Conservation (phyloP, 192 early-diverging fungal species). For the Linnemannia zychae region DNA sequence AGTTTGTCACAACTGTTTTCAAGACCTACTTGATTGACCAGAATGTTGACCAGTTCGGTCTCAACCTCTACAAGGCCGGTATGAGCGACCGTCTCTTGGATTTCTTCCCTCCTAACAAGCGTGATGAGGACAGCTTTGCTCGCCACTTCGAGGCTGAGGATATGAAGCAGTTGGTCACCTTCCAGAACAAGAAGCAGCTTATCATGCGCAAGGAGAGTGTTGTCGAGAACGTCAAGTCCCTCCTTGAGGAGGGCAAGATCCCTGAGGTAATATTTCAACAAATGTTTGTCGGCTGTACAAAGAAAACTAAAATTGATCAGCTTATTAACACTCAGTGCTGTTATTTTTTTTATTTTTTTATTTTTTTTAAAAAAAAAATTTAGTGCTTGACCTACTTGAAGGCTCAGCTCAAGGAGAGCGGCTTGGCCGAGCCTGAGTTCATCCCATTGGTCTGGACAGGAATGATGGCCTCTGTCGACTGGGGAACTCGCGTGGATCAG, state of each 20-base stretch:
- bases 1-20: constrained; percentile 88
- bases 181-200: constrained; percentile 81
- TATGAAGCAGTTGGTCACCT: constrained; percentile 88
- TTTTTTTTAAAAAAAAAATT: neutral
- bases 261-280: constrained; percentile 65
- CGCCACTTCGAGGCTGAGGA: constrained; percentile 95
- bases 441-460: constrained; percentile 87
- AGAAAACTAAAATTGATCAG: neutral
- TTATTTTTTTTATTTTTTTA: neutral
- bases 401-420: constrained; percentile 72
- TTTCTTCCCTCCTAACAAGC: constrained; percentile 94
- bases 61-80: constrained; percentile 75
- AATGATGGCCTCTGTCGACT: constrained; percentile 84
- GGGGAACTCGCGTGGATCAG: constrained; percentile 85
- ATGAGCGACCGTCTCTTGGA: constrained; percentile 84
- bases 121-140: constrained; percentile 88
- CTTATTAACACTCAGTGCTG: too few relatives aligned
- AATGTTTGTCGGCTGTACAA: neutral
- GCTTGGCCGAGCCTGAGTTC: constrained; percentile 84
- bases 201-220: constrained; percentile 76
- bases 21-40: constrained; percentile 84
- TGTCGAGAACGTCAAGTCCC: constrained; percentile 68
- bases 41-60: constrained; percentile 81
- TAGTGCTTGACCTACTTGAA: constrained; percentile 77
- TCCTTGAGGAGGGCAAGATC: constrained; percentile 69